Base-by-base conservation (phyloP, 2,329 filamentous ascomycete species). In the Stylonectria norvegica region DNA sequence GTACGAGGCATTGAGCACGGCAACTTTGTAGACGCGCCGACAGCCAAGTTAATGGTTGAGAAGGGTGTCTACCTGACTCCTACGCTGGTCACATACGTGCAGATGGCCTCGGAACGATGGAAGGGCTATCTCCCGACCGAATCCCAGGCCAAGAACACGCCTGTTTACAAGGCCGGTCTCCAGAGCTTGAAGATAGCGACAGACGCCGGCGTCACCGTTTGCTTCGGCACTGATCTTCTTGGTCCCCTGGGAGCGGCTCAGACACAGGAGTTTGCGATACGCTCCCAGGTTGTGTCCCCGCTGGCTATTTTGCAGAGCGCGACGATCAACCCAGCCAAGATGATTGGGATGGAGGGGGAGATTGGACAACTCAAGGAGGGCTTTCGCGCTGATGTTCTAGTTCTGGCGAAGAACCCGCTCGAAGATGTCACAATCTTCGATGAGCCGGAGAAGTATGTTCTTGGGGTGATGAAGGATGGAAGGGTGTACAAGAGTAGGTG, bases 391-490 rank as follows among this genome's bases (percentile, higher is more conserved):
- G 77, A 80, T 54, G 36, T 80, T 34, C 46, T 79, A 17, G 58
- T 79, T 2, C 49, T 78, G 32, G 69, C 69, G 29, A 52, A 55
- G 35, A 78, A 78, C 49, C 76, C 76, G 1, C 53, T 80, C 40
- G 68, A 77, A n/a, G 69, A 79, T 52, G 68, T 79, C 15, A 64
- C 63, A 1, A 59, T 79, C 3, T 55, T 80, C 17, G 72, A 73
- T 45, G 51, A 62, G 20, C 67, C 68, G 3, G 70, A 76, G 19
- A 62, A 67, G 48, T 61, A 70, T 42, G 47, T 78, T 4, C 43
- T 77, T 25, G 71, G 65, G 4, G 73, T 78, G 2, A 64, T 79
- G 39, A 78, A 79, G 49, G 75, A 75, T 20, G 76, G 76, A 10
- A 9, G 28, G 28, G 28, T 30, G 7, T 30, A 15, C 14, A 30